These are phyloP conservation scores for Globisporangium sylvaticum DNA, from an alignment of 352 stramenopile species.

Conservation along the genomic window DNA sequence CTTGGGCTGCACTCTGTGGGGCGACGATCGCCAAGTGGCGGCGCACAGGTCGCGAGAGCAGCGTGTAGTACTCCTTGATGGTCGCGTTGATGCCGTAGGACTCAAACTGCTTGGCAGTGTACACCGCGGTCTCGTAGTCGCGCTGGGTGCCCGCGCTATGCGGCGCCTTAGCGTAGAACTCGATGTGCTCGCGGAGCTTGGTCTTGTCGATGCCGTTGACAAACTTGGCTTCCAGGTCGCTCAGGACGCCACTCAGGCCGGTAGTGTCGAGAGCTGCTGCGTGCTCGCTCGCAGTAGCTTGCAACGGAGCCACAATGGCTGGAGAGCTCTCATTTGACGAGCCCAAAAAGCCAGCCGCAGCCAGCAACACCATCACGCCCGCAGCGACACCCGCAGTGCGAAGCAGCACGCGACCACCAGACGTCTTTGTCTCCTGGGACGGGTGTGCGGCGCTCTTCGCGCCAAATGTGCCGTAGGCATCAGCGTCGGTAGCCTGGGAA, in stretches of 20 bases:
- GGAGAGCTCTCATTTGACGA: background rate
- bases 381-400: background rate
- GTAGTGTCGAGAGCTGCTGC: background rate
- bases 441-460: background rate
- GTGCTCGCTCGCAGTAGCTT: background rate
- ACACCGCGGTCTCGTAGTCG: conserved; percentile 59
- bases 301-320: background rate
- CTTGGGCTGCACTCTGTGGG: conserved; percentile 23
- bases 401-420: conserved; percentile 1
- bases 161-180: conserved; percentile 22
- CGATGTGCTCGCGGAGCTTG: conserved; percentile 10
- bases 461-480: conserved; percentile 6
- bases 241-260: background rate
- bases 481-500: background rate
- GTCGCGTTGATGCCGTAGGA: conserved; percentile 59
- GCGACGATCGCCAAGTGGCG: conserved; percentile 43
- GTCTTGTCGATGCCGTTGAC: conserved; percentile 5
- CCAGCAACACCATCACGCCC: conserved; percentile 4
- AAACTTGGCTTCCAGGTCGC: conserved; percentile 7
- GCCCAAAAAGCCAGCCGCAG: background rate
- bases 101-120: conserved; percentile 50
- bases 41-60: conserved; percentile 61
- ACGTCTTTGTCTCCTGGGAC: background rate
- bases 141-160: conserved; percentile 41
- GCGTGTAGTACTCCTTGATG: conserved; percentile 63